phyloP scores from a whole-genome alignment of 345 rosid genomes.

The Salix purpurea region DNA sequence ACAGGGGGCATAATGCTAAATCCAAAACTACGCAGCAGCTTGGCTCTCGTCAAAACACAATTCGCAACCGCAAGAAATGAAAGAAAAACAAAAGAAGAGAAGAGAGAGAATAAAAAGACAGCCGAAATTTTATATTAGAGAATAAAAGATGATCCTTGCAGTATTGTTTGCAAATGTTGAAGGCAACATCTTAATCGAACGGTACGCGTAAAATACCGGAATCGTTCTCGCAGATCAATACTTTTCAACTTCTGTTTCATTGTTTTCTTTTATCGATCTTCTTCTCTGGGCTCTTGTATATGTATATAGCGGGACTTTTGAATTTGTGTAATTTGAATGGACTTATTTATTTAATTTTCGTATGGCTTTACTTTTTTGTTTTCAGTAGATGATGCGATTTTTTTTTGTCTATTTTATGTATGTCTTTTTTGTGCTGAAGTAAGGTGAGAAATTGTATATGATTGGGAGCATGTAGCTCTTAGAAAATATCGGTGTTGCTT shows the following conservation, averaged over 20 bases:
- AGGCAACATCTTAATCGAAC: slow-evolving; percentile 32
- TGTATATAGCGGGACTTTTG: not conserved
- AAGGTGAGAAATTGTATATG: too few species aligned
- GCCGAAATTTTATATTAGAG: not conserved
- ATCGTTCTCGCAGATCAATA: not conserved
- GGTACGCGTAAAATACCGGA: slow-evolving; percentile 8
- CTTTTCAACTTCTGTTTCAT: not conserved
- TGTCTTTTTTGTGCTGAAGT: too few species aligned
- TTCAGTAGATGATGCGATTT: too few species aligned
- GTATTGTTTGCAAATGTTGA: slow-evolving; percentile 27
- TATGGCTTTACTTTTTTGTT: not conserved
- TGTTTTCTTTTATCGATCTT: too few species aligned
- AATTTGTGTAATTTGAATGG: not conserved
- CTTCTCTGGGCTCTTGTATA: too few species aligned
- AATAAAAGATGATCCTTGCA: slow-evolving; percentile 20
- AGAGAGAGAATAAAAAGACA: not conserved
- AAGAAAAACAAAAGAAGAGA: not conserved
- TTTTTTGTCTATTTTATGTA: not conserved
- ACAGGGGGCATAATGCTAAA: not conserved
- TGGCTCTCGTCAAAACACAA: not conserved
- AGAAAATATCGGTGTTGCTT: too few species aligned
- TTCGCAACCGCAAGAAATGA: not conserved
- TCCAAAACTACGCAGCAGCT: not conserved
- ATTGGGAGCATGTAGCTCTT: too few species aligned
- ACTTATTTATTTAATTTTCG: not conserved